Evolutionary conservation across 768 basidiomycete species (phyloP), one percentile per base, ranked within the genome.

Genomic region (Boletus sp.): DNA sequence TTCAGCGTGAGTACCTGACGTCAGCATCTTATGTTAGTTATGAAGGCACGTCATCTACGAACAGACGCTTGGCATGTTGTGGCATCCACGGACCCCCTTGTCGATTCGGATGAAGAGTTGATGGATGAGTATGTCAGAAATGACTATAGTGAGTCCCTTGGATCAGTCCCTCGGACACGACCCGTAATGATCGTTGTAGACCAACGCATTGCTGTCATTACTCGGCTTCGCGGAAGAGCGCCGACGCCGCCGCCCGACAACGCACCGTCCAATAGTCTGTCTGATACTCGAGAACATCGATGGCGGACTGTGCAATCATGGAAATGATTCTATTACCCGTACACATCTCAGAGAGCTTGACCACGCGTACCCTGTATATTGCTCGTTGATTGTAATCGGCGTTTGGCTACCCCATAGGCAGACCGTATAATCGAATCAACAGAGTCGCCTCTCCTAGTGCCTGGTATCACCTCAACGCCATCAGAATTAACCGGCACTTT

Each of bases 41-140:
- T 43, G 33, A 30, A 55, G 14, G 1, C 23, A n/a, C 19, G 27
- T 34, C 21, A 47, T 50, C 32, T 21, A 29, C 45, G 43, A 40
- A 32, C 72, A 91, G 89, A 90, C 54, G 87, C 88, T 7, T 90
- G 87, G 87, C 82, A 85, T 61, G 72, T 81, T 32, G 77, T 83
- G 29, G 77, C 77, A 37, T 80, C 78, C 27, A 76, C 77, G 34
- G 87, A 90, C 64, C 85, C 88, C 15, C 72, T 90, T 15, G 74
- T 71, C 13, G 87, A 88, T 71, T 89, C 88, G 13, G 88, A 90
- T 59, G 85, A 86, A 37, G 89, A 91, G 62, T 69, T 76, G 51
- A 74, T 77, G 51, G 85, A 89, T 54, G 83, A 87, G 53, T 74
- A 87, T 58, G 74, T 79, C 43, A 77, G 80, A 40, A 65, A 77